Evolutionary conservation across 2,329 filamentous ascomycete species (phyloP), one percentile per base, ranked within the genome.

Genomic region (Venturia oleaginea): DNA sequence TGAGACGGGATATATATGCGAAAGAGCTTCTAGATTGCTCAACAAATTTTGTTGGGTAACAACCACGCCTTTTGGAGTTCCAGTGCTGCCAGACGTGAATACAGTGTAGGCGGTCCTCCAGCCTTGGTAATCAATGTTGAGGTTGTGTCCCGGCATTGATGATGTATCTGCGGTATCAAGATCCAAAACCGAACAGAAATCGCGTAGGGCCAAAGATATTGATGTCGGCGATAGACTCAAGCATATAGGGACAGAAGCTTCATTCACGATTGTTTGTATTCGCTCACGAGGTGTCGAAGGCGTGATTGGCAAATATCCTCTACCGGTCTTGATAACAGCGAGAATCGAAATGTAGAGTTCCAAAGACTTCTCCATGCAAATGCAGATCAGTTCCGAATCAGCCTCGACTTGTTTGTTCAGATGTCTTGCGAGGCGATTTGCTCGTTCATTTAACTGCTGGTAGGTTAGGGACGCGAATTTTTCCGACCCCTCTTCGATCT

Each of bases 71-170:
- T 96, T 95, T 0, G 90, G 91, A 1, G 78, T 79, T 0, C 90
- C 91, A 0, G 91, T 95, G 46, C 88, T 93, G 3, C 92, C 92
- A 30, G 89, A 92, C 0, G 90, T 95, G 72, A 90, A 95, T 1
- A 95, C 86, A 22, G 89, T 84, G 71, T 95, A 95, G 7, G 90
- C 87, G 2, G 90, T 72, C 17, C 85, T 77, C 1, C 80, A 77
- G 0, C 78, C 76, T 59, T 81, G 72, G 3, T 78, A 73, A 0
- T 70, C 59, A 1, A 78, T 72, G 1, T 71, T 65, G 1, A 79
- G 68, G 54, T 84, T 81, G 0, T 71, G 62, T 1, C 67, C 64
- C 1, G 75, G 67, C 55, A 78, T 75, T 0, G 64, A 38, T 1
- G 68, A 66, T 3, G 77, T 61, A 22, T 76, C 68, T n/a, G 72